A percentile compares a stretch with the other conserved stretches of the same genome.
Evolutionary conservation across 2,329 filamentous ascomycete genomes (phyloP).

Genomic region (Leptographium galeiforme): DNA sequence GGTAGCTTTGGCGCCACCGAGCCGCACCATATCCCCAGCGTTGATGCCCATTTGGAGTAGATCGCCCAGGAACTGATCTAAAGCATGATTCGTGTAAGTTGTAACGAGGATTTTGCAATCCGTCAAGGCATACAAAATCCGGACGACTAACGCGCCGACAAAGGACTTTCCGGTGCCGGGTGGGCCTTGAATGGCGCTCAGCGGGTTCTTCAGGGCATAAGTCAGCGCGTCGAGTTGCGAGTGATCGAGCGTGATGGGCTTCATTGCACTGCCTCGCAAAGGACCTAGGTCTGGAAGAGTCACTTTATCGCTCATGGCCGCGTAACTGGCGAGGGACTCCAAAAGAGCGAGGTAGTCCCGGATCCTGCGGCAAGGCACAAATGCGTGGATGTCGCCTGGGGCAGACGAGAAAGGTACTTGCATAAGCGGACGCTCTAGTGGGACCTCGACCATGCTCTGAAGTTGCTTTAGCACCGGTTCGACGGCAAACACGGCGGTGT

Average conservation of each 20-base stretch:
- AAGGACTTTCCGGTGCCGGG: conserved; percentile 23
- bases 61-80: conserved; percentile 54
- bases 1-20: conserved; percentile 45
- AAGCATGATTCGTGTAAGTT: conserved; percentile 55
- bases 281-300: background rate
- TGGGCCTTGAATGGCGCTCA: conserved; percentile 59
- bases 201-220: conserved; percentile 30
- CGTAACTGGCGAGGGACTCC: background rate
- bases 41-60: conserved; percentile 45
- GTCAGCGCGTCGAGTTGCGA: background rate
- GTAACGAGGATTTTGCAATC: conserved; percentile 46
- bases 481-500: conserved; percentile 55
- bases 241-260: background rate
- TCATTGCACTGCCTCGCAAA: background rate
- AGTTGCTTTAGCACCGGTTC: conserved; percentile 51
- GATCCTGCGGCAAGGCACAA: background rate
- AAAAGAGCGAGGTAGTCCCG: background rate
- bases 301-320: too few species aligned
- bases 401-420: background rate
- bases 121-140: conserved; percentile 25
- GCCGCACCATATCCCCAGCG: conserved; percentile 36
- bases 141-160: conserved; percentile 40
- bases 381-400: background rate
- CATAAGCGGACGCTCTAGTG: conserved; percentile 38
- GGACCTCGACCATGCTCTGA: conserved; percentile 39